A percentile compares a stretch with the other conserved stretches of the same genome.
Conservation (phyloP, 2,329 filamentous ascomycete genomes). For the Colletotrichum cereale region DNA sequence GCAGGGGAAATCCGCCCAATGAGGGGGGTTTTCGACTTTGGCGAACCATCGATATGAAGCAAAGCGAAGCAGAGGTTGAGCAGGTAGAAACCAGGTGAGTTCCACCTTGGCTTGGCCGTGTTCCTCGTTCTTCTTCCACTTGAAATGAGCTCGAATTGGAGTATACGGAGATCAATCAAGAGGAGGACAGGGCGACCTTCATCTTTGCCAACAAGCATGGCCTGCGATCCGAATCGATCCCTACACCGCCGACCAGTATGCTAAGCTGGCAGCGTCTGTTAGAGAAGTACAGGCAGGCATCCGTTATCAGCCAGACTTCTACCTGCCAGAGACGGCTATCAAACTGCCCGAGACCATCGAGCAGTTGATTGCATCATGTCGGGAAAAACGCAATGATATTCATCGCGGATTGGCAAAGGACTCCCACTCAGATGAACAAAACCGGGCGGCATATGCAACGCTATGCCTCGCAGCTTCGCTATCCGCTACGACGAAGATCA, state of each 20-base stretch:
- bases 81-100: too few species aligned
- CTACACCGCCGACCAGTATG: not conserved
- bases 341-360: not conserved
- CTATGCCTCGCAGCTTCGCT: not conserved
- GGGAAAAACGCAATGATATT: not conserved
- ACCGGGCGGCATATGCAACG: not conserved
- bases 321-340: not conserved
- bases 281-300: not conserved
- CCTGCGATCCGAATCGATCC: not conserved
- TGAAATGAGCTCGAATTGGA: too few species aligned
- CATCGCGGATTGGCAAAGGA: not conserved
- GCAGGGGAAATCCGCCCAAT: too few species aligned
- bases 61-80: too few species aligned
- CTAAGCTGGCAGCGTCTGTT: not conserved
- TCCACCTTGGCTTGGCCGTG: too few species aligned
- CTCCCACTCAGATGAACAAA: not conserved
- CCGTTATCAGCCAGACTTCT: not conserved
- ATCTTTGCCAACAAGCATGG: not conserved
- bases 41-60: too few species aligned
- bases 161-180: too few species aligned
- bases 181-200: not conserved
- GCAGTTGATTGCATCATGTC: too few species aligned
- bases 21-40: accelerated
- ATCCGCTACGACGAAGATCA: not conserved
- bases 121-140: too few species aligned